Base-by-base conservation (phyloP, 768 basidiomycete genomes). In the Solioccasus polychromus region DNA sequence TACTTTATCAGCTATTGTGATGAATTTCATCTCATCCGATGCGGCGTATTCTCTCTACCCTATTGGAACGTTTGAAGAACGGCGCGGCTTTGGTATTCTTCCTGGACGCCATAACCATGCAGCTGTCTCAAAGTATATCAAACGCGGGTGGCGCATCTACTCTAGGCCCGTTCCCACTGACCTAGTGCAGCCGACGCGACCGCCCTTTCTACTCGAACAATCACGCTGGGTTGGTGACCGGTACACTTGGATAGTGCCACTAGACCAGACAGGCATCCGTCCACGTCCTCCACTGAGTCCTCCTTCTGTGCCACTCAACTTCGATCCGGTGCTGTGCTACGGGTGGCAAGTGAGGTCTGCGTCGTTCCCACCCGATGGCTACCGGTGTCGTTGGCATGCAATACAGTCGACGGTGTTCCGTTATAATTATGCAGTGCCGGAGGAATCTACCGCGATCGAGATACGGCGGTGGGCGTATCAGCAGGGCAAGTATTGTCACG, bases 11-110 rank as follows among this genome's bases (percentile, higher is more conserved):
- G 30, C 14, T 5, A 4, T 5, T 15, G 30, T 31, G 11, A 31
- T n/a, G n/a, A n/a, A n/a, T n/a, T n/a, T n/a, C n/a, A n/a, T n/a
- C n/a, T n/a, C n/a, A n/a, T n/a, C n/a, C n/a, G n/a, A n/a, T n/a
- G n/a, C n/a, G n/a, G n/a, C n/a, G n/a, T n/a, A n/a, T 42, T 63
- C 66, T 1, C 48, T 74, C 4, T 77, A 69, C 50, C 76, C 76
- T 1, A 23, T 47, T 1, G 69, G 66, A 0, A 77, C 75, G 0
- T 71, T 74, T 35, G 62, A 70, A 15, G 43, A 66, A 11, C 52
- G 66, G 11, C 44, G 52, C 4, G 40, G 68, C 0, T 57, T 76
- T 5, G 38, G 38, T 3, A 48, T 50, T 31, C 40, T 40, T 1
- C 25, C 53, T 31, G 52, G 54, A 19, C 39, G 37, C 1, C 29